A percentile compares a stretch with the other conserved stretches of the same genome.
Evolutionary conservation across 371 early-diverging fungal species (phyloP).

Genomic region (Mucor sp.): DNA sequence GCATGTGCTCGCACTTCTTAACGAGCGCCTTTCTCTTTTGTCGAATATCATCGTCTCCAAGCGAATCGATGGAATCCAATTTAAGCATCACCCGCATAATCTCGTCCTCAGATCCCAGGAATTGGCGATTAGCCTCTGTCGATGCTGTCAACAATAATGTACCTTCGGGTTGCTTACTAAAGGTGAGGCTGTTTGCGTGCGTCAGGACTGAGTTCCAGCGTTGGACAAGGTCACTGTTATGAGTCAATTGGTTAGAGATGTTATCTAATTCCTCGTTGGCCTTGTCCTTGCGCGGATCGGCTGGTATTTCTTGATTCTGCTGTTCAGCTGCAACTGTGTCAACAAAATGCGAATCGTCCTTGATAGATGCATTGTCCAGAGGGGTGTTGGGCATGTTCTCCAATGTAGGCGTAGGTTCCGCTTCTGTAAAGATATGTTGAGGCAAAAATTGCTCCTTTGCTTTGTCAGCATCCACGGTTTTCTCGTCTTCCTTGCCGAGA

Average conservation of each 20-base stretch:
- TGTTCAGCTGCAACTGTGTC: conserved; percentile 24
- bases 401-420: conserved; percentile 28
- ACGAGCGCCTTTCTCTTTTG: conserved; percentile 33
- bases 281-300: conserved; percentile 9
- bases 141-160: conserved; percentile 23
- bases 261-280: neutral
- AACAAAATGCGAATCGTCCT: conserved; percentile 15
- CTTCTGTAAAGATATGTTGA: conserved; percentile 26
- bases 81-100: conserved; percentile 33
- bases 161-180: conserved; percentile 13
- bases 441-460: conserved; percentile 15
- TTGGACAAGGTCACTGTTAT: conserved; percentile 5
- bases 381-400: conserved; percentile 15
- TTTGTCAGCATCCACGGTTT: neutral
- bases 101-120: conserved; percentile 33
- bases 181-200: neutral
- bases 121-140: conserved; percentile 25
- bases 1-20: conserved; percentile 29
- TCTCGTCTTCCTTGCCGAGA: neutral
- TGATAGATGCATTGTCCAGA: neutral
- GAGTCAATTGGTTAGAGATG: neutral
- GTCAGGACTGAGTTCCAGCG: conserved; percentile 8
- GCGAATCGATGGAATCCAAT: conserved; percentile 38
- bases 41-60: conserved; percentile 37
- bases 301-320: neutral